Evolutionary conservation across 768 basidiomycete genomes (phyloP).

Genomic region (Punctularia strigosozonata): DNA sequence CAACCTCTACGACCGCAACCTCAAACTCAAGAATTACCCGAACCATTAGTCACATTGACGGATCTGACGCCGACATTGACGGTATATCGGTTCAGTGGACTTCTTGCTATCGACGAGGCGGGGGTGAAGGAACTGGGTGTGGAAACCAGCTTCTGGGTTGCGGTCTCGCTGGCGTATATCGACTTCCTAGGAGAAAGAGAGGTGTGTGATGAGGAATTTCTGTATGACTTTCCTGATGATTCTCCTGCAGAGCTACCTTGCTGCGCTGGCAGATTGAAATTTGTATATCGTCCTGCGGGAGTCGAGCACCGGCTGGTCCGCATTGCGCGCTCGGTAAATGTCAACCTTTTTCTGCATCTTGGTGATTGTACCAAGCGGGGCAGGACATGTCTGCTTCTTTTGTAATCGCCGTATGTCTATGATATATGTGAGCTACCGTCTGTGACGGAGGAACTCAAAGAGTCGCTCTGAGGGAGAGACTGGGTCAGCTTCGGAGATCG

Average conservation of each 20-base stretch:
- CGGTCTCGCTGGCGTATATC: conserved; percentile 60
- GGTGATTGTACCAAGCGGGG: no score
- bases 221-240: background rate
- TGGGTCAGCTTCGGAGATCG: no score
- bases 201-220: conserved; percentile 27
- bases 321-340: no score
- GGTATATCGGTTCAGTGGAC: conserved; percentile 43
- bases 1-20: conserved; percentile 6
- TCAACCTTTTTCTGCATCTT: no score
- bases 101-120: conserved; percentile 48
- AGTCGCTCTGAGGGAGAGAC: no score
- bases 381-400: no score
- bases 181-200: conserved; percentile 72
- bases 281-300: no score
- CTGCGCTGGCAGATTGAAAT: background rate
- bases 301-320: no score
- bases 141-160: conserved; percentile 69
- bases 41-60: conserved; percentile 51
- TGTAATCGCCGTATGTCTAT: no score
- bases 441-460: no score
- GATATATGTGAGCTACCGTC: no score
- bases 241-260: background rate
- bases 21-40: conserved; percentile 9
- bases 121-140: conserved; percentile 53
- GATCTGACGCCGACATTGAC: conserved; percentile 62